These are phyloP conservation scores for Cryptococcus sp. DNA, from an alignment of 1,284 basidiomycete genomes.

Conservation along the genomic window DNA sequence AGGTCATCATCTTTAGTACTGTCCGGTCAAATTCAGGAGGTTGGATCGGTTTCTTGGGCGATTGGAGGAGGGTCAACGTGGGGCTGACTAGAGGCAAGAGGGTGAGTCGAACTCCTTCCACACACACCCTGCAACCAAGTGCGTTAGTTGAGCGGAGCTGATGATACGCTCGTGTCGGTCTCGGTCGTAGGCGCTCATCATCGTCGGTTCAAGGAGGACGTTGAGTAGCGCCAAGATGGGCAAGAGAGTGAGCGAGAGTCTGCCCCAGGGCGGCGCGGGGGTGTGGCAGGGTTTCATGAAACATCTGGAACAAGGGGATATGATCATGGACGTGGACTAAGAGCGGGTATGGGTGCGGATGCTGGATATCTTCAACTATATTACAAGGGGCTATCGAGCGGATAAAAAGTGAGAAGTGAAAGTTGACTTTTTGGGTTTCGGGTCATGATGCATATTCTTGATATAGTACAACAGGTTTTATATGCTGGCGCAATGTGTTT, in stretches of 20 bases:
- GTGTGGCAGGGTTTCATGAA: conserved; percentile 45
- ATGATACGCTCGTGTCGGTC: neutral
- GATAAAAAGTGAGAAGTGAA: too few relatives aligned
- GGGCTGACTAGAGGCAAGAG: conserved; percentile 82
- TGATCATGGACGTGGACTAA: conserved; percentile 33
- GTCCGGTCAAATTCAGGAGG: conserved; percentile 75
- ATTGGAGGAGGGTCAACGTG: conserved; percentile 81
- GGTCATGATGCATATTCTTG: too few relatives aligned
- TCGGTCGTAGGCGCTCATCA: conserved; percentile 60
- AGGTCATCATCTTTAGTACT: conserved; percentile 86
- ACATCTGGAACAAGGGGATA: conserved; percentile 27
- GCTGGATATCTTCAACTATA: too few relatives aligned
- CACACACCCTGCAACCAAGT: neutral
- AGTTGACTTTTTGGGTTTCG: too few relatives aligned
- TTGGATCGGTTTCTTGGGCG: conserved; percentile 85
- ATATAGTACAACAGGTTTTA: too few relatives aligned
- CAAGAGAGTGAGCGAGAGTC: conserved; percentile 17
- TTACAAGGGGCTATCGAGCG: too few relatives aligned
- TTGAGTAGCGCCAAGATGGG: conserved; percentile 54
- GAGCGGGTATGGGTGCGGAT: neutral
- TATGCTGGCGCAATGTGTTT: too few relatives aligned
- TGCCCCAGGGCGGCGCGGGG: conserved; percentile 39
- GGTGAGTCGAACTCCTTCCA: conserved; percentile 52
- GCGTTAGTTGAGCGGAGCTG: neutral
- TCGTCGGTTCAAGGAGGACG: conserved; percentile 75